Percentiles rank a stretch among this genome's conserved stretches.
These are phyloP conservation scores for Nyssa sinensis DNA, from an alignment of 148 eudicot genomes.

Conservation along the genomic window DNA sequence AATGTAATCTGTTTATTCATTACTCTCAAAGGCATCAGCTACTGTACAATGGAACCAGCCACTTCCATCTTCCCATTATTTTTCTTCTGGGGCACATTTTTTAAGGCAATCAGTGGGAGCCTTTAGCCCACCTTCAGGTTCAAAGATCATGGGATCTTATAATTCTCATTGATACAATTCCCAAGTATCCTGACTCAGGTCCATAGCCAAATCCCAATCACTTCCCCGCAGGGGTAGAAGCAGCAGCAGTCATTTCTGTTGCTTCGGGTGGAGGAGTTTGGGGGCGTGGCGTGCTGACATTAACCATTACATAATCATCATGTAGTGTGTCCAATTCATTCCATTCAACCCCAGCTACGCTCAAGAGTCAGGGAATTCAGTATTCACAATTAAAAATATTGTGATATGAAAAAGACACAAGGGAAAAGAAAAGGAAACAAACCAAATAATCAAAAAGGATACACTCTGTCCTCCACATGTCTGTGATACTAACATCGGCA, in stretches of 20 bases:
- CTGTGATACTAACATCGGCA: conserved; percentile 82
- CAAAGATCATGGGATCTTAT: neutral
- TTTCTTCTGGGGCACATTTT: neutral
- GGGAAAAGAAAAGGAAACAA: neutral
- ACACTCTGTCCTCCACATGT: conserved; percentile 89
- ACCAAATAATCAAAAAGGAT: conserved; percentile 40
- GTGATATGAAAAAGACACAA: neutral
- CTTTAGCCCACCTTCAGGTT: neutral
- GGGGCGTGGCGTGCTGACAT: conserved; percentile 44
- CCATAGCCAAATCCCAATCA: conserved; percentile 2
- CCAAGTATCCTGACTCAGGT: neutral
- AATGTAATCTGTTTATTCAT: conserved; percentile 1
- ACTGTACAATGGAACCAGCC: conserved; percentile 17
- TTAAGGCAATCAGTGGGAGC: neutral
- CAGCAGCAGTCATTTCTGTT: conserved; percentile 28
- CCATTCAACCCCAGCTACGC: conserved; percentile 71
- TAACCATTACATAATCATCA: conserved; percentile 44
- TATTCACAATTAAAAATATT: neutral
- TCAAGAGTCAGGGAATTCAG: conserved; percentile 39
- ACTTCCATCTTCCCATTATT: conserved; percentile 11
- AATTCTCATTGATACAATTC: neutral
- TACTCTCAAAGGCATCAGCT: conserved; percentile 1
- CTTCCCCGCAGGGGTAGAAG: conserved; percentile 27
- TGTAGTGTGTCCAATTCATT: conserved; percentile 47
- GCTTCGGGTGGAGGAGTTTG: conserved; percentile 55